These are phyloP conservation scores for Coniella lustricola DNA, from an alignment of 2,329 filamentous ascomycete genomes.

Conservation along the genomic window DNA sequence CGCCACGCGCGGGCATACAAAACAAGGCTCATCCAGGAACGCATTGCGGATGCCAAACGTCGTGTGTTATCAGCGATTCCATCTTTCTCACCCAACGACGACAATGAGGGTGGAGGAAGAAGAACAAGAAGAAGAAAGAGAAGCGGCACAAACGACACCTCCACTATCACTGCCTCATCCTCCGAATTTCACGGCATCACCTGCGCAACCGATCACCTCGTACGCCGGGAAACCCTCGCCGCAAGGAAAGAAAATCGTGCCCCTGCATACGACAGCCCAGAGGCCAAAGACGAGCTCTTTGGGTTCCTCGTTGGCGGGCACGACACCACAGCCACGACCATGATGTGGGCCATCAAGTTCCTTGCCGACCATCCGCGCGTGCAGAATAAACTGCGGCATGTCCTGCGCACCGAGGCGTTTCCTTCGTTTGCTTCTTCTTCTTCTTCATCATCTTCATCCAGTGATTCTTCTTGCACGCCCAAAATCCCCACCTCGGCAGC, in stretches of 20 bases:
- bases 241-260: slow-evolving; percentile 8
- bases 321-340: slow-evolving; percentile 36
- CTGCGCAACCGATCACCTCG: slow-evolving; percentile 7
- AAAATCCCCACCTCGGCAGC: slow-evolving; percentile 22
- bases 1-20: slow-evolving; percentile 9
- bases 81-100: background rate
- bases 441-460: background rate
- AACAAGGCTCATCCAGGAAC: slow-evolving; percentile 5
- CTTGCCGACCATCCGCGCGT: slow-evolving; percentile 32
- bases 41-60: slow-evolving; percentile 8
- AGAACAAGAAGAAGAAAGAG: background rate
- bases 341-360: slow-evolving; percentile 36
- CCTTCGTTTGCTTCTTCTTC: slow-evolving; percentile 24
- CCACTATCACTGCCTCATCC: no score
- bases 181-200: slow-evolving; percentile 8
- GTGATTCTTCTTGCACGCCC: background rate
- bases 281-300: slow-evolving; percentile 28
- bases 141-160: background rate
- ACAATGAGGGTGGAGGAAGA: background rate
- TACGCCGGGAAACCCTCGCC: slow-evolving; percentile 5
- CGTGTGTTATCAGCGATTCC: background rate
- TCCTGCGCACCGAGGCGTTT: slow-evolving; percentile 25
- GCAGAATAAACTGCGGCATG: slow-evolving; percentile 32
- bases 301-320: slow-evolving; percentile 36
- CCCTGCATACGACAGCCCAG: slow-evolving; percentile 2